Evolutionary conservation across 2,329 filamentous ascomycete genomes (phyloP), one percentile per base, ranked within the genome.

Genomic region (Colletotrichum cuscutae): DNA sequence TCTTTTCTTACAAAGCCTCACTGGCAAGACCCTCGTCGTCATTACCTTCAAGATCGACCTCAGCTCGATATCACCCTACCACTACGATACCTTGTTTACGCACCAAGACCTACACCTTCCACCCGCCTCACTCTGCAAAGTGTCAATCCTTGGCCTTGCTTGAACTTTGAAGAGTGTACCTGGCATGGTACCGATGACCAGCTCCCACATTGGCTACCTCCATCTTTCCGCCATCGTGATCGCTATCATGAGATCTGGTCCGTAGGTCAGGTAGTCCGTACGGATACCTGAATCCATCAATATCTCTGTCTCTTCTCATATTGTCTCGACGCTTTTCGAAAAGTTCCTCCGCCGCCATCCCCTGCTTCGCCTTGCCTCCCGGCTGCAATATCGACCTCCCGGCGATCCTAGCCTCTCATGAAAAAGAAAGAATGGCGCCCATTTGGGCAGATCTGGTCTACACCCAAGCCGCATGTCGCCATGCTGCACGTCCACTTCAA

Each of bases 371-470:
- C 60, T 70, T 72, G 70, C 65, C 70, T 66, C 70, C 70, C 70
- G 70, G 70, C 70, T 72, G 65, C 70, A 72, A 69, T 66, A 69
- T 54, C n/a, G 28, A 64, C 65, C 60, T 72, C 65, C 70, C 70
- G 70, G 70, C 60, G 60, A 72, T 72, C 32, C 59, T 70, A 59
- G 65, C 32, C 46, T 37, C 42, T 15, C 15, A 26, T 32, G 19
- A 72, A 72, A 32, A 72, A 72, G 70, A 42, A 72, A 72, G 11
- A 53, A 60, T 65, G 59, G 22, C 24, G 12, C 70, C 70, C 58
- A 37, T 72, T 70, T 54, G 66, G 59, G 54, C 65, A 70, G 65
- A 72, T 72, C 65, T 70, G 46, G 59, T 11, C 46, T 65, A 59
- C 61, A 32, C 28, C 49, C 53, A 60, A 46, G 54, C 63, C 59